Conservation (phyloP, 192 early-diverging fungal genomes). For the Polychytrium aggregatum region DNA sequence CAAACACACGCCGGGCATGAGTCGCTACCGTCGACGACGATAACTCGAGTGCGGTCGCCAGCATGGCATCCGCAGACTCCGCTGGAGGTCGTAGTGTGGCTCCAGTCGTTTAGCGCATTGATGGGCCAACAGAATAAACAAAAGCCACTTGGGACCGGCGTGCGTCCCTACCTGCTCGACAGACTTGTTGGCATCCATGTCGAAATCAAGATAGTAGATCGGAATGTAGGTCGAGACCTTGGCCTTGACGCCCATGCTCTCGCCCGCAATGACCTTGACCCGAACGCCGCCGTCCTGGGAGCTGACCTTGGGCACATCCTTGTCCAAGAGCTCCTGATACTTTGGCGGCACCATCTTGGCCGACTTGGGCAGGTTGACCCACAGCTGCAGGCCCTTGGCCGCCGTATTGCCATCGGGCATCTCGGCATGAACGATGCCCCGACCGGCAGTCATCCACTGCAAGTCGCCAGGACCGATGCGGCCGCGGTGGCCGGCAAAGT, state of each 20-base stretch:
- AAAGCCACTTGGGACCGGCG: slow-evolving; percentile 35
- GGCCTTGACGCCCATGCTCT: slow-evolving; percentile 55
- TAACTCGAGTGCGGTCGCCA: no score
- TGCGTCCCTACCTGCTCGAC: slow-evolving; percentile 31
- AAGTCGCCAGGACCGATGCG: slow-evolving; percentile 30
- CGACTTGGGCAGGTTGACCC: slow-evolving; percentile 69
- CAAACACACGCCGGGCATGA: no score
- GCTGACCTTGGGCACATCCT: slow-evolving; percentile 50
- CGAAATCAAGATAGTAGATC: slow-evolving; percentile 68
- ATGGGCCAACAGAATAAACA: slow-evolving; percentile 1
- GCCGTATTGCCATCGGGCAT: slow-evolving; percentile 24
- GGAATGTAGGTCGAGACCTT: slow-evolving; percentile 67
- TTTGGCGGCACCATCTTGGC: slow-evolving; percentile 49
- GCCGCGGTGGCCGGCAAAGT: slow-evolving; percentile 45
- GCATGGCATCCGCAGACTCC: no score
- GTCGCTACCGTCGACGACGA: no score
- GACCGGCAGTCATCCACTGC: slow-evolving; percentile 61
- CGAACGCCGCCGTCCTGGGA: slow-evolving; percentile 31
- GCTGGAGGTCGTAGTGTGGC: no score
- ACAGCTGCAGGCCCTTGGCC: slow-evolving; percentile 44
- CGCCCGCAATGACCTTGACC: slow-evolving; percentile 85
- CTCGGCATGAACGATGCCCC: slow-evolving; percentile 53
- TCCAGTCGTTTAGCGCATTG: no score
- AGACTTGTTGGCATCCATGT: slow-evolving; percentile 45
- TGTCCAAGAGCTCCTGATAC: slow-evolving; percentile 40